phyloP scores from a whole-genome alignment of 1,284 basidiomycete species.

The Farysia itapuensis region DNA sequence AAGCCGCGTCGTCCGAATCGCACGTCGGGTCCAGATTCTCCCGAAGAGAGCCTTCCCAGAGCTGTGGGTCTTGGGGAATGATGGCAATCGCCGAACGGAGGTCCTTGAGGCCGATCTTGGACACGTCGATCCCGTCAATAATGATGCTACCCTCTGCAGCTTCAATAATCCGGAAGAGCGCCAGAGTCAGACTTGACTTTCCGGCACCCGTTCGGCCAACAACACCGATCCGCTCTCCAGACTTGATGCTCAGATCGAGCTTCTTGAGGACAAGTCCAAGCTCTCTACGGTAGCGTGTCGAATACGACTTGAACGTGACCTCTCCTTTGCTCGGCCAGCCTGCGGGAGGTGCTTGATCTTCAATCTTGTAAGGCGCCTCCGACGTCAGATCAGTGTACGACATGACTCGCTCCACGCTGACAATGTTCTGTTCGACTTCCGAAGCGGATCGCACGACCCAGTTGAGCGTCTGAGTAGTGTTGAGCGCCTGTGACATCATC shows the following conservation, averaged over 20 bases:
- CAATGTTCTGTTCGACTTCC: slow-evolving; percentile 91
- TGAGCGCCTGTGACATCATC: slow-evolving; percentile 72
- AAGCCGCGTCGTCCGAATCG: slow-evolving; percentile 70
- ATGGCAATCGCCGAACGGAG: slow-evolving; percentile 70
- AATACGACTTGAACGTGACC: slow-evolving; percentile 79
- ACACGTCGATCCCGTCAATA: slow-evolving; percentile 82
- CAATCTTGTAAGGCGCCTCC: slow-evolving; percentile 69
- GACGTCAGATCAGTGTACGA: slow-evolving; percentile 72
- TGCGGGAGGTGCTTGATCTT: slow-evolving; percentile 48
- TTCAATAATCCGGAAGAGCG: slow-evolving; percentile 65
- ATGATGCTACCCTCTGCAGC: slow-evolving; percentile 74
- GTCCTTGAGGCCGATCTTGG: slow-evolving; percentile 78
- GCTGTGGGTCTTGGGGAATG: slow-evolving; percentile 74
- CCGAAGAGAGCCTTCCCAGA: slow-evolving; percentile 82
- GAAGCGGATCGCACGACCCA: slow-evolving; percentile 87
- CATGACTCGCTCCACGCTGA: slow-evolving; percentile 68
- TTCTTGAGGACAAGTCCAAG: slow-evolving; percentile 76
- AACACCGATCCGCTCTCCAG: slow-evolving; percentile 72
- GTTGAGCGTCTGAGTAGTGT: slow-evolving; percentile 64
- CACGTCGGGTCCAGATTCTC: slow-evolving; percentile 80
- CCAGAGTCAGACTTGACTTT: slow-evolving; percentile 75
- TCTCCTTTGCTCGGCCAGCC: slow-evolving; percentile 77
- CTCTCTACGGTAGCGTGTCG: slow-evolving; percentile 78
- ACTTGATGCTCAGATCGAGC: slow-evolving; percentile 68
- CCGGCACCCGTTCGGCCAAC: slow-evolving; percentile 86